Base-by-base conservation (phyloP, 768 basidiomycete genomes). In the Podaxis sp. region DNA sequence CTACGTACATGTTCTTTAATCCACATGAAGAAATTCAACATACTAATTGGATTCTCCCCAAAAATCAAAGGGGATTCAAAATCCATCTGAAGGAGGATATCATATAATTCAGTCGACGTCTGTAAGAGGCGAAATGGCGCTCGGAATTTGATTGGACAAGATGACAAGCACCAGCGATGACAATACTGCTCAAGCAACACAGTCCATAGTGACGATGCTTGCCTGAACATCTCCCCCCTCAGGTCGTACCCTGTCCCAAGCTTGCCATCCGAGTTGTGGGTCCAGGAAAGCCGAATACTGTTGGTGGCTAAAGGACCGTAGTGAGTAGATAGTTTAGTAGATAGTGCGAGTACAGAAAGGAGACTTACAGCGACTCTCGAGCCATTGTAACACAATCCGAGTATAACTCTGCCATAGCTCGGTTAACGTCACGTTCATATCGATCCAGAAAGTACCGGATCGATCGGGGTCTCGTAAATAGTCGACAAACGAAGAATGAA, bases 1-100 rank as follows among this genome's bases (percentile, higher is more conserved):
- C 17, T n/a, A 29, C 57, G n/a, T 27, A 58, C 57, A 58, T 58
- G 57, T 17, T 49, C 46, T 12, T n/a, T 13, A 47, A 58, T 29
- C 57, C 57, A 58, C 4, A 15, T 29, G 12, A 47, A 33, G 43
- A 58, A 58, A 1, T 58, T 49, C 29, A 47, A 24, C n/a, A 58
- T 49, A 13, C 33, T 8, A 9, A 49, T 19, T 3, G 57, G 46
- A 36, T 49, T 17, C 25, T 58, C 33, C 4, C 29, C 46, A 33
- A 58, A 36, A 2, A 49, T 15, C 24, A 15, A n/a, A 8, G 57
- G 57, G 17, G 19, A n/a, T 22, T 46, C 29, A 33, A 38, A 58
- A 49, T 58, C 43, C 29, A 58, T 17, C 9, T 33, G 57, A 9
- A 13, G 46, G 29, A 58, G 46, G 19, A 49, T 13, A 33, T 49